Percentiles rank a stretch among this genome's conserved stretches.
These are phyloP conservation scores for Coccinonectria pachysandricola DNA, from an alignment of 2,329 filamentous ascomycete species.

Conservation along the genomic window DNA sequence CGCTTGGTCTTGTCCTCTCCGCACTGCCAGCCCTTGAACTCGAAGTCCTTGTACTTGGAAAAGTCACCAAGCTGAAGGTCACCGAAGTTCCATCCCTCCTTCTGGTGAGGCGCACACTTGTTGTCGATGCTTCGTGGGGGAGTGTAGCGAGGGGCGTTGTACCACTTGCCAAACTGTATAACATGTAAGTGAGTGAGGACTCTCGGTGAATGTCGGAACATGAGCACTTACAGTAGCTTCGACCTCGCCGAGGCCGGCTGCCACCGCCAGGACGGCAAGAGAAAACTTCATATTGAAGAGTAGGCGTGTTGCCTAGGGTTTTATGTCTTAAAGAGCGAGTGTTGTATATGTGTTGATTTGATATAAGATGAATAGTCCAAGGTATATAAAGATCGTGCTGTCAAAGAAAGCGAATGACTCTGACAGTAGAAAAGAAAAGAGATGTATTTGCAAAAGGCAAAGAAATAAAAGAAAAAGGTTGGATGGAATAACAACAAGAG, in stretches of 20 bases:
- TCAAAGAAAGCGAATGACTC: constrained; percentile 50
- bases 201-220: not conserved
- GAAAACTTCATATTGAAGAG: constrained; percentile 42
- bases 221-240: constrained; percentile 32
- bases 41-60: constrained; percentile 58
- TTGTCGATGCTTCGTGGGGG: constrained; percentile 67
- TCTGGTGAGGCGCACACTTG: constrained; percentile 62
- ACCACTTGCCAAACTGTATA: constrained; percentile 12
- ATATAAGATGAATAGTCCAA: constrained; percentile 11
- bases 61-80: constrained; percentile 53
- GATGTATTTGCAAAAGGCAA: constrained; percentile 13
- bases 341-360: constrained; percentile 13
- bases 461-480: constrained; percentile 18
- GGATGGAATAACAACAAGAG: constrained; percentile 14
- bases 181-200: constrained; percentile 3
- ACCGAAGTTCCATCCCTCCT: constrained; percentile 61
- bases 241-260: constrained; percentile 40
- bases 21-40: constrained; percentile 65
- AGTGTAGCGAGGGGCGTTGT: constrained; percentile 40
- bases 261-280: constrained; percentile 37
- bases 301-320: too few species aligned
- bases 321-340: constrained; percentile 8
- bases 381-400: too few species aligned
- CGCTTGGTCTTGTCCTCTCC: constrained; percentile 47
- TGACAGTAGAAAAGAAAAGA: constrained; percentile 26